Percentiles rank a stretch among this genome's conserved stretches.
These are phyloP conservation scores for Pseudopediastrum boryanum DNA, from an alignment of 139 green algal species.

Conservation along the genomic window DNA sequence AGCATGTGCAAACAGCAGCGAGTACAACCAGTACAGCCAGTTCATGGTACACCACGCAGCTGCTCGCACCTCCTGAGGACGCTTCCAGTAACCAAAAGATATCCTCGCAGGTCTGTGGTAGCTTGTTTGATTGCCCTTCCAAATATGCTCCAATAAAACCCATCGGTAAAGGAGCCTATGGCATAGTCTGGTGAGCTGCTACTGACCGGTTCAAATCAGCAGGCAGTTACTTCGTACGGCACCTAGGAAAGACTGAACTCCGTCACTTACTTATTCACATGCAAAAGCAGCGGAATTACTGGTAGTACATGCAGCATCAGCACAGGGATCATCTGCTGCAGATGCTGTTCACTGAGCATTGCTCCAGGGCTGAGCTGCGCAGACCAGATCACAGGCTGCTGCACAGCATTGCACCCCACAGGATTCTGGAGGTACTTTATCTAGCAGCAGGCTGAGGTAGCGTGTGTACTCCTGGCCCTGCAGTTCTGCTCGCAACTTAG, in stretches of 20 bases:
- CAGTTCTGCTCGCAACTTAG: constrained; percentile 62
- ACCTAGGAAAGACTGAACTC: not conserved
- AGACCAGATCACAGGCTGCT: not conserved
- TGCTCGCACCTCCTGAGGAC: not conserved
- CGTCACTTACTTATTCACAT: not conserved
- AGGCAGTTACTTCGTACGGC: not conserved
- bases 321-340: not conserved
- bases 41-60: constrained; percentile 43
- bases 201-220: not conserved
- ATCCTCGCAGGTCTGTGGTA: constrained; percentile 56
- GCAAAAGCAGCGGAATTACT: not conserved
- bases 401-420: not conserved
- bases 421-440: not conserved
- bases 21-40: constrained; percentile 47
- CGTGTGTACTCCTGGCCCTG: not conserved
- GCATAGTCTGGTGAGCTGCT: constrained; percentile 90
- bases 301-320: not conserved
- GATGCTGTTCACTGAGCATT: not conserved
- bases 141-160: constrained; percentile 75
- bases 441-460: not conserved
- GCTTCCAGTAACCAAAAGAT: not conserved
- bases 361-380: not conserved
- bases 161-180: constrained; percentile 97
- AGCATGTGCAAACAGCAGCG: constrained; percentile 10
- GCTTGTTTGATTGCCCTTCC: constrained; percentile 63